Conservation (phyloP, 257 asterid genomes). For the Nicotiana undulata region DNA sequence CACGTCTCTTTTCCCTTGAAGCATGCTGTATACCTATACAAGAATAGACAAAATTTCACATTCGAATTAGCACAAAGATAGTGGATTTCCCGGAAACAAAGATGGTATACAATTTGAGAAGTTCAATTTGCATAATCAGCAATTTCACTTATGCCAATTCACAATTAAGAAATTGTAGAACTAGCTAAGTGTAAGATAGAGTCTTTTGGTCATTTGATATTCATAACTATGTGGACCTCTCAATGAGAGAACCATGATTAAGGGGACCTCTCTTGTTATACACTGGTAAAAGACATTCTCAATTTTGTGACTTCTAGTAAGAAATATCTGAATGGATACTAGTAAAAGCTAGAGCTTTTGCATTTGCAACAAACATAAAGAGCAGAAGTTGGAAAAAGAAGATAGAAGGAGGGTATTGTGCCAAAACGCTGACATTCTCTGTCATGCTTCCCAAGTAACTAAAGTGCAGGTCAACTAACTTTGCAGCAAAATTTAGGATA, state of each 20-base stretch:
- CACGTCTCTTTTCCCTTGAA: slow-evolving; percentile 96
- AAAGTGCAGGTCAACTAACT: background rate
- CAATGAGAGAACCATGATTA: background rate
- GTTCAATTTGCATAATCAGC: background rate
- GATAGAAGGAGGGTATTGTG: background rate
- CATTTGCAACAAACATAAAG: background rate
- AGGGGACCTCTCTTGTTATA: background rate
- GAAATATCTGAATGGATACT: background rate
- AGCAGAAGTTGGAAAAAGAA: background rate
- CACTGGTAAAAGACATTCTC: background rate
- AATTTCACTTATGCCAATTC: background rate
- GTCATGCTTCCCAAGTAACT: background rate
- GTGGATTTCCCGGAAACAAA: background rate
- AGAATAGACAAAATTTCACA: background rate
- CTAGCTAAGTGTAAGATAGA: background rate
- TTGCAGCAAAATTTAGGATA: background rate
- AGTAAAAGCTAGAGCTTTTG: background rate
- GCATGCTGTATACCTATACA: slow-evolving; percentile 88
- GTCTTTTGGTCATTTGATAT: background rate
- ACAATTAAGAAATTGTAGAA: background rate
- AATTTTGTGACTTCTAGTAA: background rate
- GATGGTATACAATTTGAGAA: background rate
- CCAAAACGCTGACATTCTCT: background rate
- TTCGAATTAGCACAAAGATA: background rate
- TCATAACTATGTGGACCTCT: background rate